A percentile compares a stretch with the other conserved stretches of the same genome.
Evolutionary conservation across 2,329 filamentous ascomycete genomes (phyloP).

Genomic region (Biscogniauxia marginata): DNA sequence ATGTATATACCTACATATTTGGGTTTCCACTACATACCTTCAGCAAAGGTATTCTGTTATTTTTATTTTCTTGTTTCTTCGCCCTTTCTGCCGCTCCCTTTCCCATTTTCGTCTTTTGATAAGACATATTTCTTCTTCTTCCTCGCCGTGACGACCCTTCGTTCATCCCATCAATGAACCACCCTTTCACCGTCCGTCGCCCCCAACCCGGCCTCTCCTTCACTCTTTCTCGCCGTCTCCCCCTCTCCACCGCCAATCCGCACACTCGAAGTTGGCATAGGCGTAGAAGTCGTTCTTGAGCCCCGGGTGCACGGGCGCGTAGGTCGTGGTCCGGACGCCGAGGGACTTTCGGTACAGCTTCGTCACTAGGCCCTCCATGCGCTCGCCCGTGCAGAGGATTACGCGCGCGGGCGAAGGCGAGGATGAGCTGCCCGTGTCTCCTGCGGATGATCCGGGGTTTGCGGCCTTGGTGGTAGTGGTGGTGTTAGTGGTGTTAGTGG

Average conservation of each 20-base stretch:
- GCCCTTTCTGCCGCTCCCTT: too few species aligned
- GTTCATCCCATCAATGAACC: too few species aligned
- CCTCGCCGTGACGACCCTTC: too few species aligned
- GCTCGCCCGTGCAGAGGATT: slow-evolving; percentile 74
- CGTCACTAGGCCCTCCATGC: slow-evolving; percentile 63
- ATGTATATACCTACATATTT: too few species aligned
- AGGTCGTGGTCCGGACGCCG: slow-evolving; percentile 64
- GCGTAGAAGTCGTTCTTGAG: slow-evolving; percentile 80
- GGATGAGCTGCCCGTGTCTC: slow-evolving; percentile 9
- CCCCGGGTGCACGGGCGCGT: slow-evolving; percentile 67
- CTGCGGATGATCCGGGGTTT: slow-evolving; percentile 26
- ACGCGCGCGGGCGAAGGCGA: slow-evolving; percentile 44
- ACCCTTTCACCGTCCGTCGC: too few species aligned
- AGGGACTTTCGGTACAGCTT: slow-evolving; percentile 68
- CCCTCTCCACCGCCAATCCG: slow-evolving; percentile 42
- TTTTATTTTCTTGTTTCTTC: too few species aligned
- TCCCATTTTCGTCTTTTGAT: too few species aligned
- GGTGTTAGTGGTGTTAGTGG: neutral
- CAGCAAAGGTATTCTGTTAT: too few species aligned
- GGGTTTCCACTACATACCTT: too few species aligned
- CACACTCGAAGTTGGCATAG: slow-evolving; percentile 74
- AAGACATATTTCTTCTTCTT: too few species aligned
- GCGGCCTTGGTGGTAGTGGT: too few species aligned
- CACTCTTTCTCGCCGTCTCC: slow-evolving; percentile 7
- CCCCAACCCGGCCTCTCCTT: neutral